These are phyloP conservation scores for Botrytis tulipae DNA, from an alignment of 2,329 filamentous ascomycete species.

Conservation along the genomic window DNA sequence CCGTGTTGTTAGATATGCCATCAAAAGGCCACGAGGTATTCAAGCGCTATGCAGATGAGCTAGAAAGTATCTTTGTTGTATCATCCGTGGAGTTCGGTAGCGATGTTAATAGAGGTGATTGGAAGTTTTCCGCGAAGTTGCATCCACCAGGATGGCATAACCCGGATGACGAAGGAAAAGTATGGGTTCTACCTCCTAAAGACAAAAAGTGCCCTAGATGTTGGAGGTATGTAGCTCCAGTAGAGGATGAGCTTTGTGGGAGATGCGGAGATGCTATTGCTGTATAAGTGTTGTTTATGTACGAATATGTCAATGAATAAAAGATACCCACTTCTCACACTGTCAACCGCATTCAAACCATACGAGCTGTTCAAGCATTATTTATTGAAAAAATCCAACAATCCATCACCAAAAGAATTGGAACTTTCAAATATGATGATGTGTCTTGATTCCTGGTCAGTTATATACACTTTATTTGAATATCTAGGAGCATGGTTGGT, in stretches of 20 bases:
- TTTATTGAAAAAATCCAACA: neutral
- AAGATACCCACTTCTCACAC: conserved; percentile 11
- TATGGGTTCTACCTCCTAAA: conserved; percentile 44
- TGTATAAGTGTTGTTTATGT: neutral
- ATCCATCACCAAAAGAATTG: too few relatives aligned
- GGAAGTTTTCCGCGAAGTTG: conserved; percentile 40
- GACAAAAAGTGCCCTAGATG: conserved; percentile 78
- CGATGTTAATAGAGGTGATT: conserved; percentile 46
- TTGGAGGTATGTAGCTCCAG: conserved; percentile 80
- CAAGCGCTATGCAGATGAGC: conserved; percentile 41
- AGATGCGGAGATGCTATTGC: conserved; percentile 59
- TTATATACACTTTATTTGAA: neutral
- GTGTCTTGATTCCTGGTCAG: neutral
- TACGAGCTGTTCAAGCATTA: neutral
- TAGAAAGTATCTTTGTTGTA: conserved; percentile 64
- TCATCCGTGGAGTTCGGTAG: conserved; percentile 57
- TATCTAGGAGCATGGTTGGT: neutral
- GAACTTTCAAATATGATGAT: neutral
- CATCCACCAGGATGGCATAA: conserved; percentile 24
- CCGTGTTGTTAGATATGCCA: conserved; percentile 56
- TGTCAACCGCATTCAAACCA: neutral
- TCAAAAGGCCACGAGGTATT: conserved; percentile 36
- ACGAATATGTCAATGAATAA: neutral
- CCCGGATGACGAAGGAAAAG: conserved; percentile 24
- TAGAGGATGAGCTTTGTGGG: conserved; percentile 64